Base-by-base conservation (phyloP, 345 rosid genomes). In the Euphorbia lathyris region DNA sequence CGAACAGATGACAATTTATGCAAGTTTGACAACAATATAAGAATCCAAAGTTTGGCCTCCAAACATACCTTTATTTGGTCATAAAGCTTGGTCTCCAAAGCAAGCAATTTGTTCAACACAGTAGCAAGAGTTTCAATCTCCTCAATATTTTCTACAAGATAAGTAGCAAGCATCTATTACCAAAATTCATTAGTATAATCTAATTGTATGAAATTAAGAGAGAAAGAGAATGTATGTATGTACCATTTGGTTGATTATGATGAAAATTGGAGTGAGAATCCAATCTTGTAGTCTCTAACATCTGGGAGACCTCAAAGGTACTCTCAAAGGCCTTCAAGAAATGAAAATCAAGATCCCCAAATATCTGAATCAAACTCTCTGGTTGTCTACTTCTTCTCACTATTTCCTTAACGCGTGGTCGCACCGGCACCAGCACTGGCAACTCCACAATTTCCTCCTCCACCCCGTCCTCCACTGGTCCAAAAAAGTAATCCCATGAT, bases 181-280 rank as follows among this genome's bases (percentile, higher is more conserved):
- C 38, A 34, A 34, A n/a, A 7, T 34, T 2, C 7, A 34, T 34
- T 34, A 34, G 4, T 34, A 34, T 7, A 34, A 23, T 6, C 4
- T 16, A 32, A 43, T 50, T 19, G 43, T 9, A 20, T 12, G 29
- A 70, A 23, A 34, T 45, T 29, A 20, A 26, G 11, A 7, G 0
- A 43, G 9, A 26, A 47, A 45, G 12, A 57, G 48, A 12, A 34
- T n/a, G n/a, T 34, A 2, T 2, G 11, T 34, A 36, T 0, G 22
- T 38, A 38, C 40, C 14, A 22, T 73, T 83, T 90, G 97, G 94
- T 58, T 96, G 77, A 82, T 92, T 89, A 80, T 92, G 96, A 1
- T 96, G 94, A 70, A 92, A 96, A 80, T 92, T 96, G 17, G 99
- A 96, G 81, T 96, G 99, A 81, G 98, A 97, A 87, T 96, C 98